Evolutionary conservation across 116 monocot species (phyloP), one percentile per base, ranked within the genome.

Genomic region (Trichopus zeylanicus): DNA sequence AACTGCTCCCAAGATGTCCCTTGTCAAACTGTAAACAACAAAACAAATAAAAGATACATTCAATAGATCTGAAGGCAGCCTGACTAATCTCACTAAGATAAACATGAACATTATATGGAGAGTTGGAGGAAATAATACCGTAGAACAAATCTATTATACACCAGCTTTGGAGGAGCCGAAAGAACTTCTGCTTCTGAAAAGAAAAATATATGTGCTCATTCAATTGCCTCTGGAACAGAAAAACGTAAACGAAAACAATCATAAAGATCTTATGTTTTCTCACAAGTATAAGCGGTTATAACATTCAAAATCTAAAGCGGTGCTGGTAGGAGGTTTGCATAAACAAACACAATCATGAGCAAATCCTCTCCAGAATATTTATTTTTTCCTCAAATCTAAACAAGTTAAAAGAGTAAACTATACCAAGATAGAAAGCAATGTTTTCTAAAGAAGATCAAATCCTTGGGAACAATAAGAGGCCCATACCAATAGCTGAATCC

Each of bases 111-210:
- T 46, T 28, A 38, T 23, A 55, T 30, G 55, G 10, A n/a, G 27
- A 16, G 20, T 54, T 4, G 55, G 56, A 42, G 16, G 29, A 30
- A 28, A 9, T 7, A 27, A 28, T 85, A 99, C 98, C 92, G 53
- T 10, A 91, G 65, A 66, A 86, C 87, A 73, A 82, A 91, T 47
- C 60, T 91, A 67, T 78, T 91, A 68, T 99, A 99, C 26, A 99
- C 98, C 60, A 99, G 48, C 57, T 99, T 99, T 47, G 77, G 82
- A 59, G 88, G 98, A 48, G 98, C 98, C 56, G 92, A 91, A 66
- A 99, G 92, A 55, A 99, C 98, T 59, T 82, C 85, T 51, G 77
- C 98, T 88, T 99, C 98, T 99, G 92, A 37, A 76, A 60, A 71
- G 23, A 4, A 42, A 15, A 15, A 16, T 13, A 42, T n/a, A 42